These are phyloP conservation scores for Phytophthora macrochlamydospora DNA, from an alignment of 352 stramenopile species.

Conservation along the genomic window DNA sequence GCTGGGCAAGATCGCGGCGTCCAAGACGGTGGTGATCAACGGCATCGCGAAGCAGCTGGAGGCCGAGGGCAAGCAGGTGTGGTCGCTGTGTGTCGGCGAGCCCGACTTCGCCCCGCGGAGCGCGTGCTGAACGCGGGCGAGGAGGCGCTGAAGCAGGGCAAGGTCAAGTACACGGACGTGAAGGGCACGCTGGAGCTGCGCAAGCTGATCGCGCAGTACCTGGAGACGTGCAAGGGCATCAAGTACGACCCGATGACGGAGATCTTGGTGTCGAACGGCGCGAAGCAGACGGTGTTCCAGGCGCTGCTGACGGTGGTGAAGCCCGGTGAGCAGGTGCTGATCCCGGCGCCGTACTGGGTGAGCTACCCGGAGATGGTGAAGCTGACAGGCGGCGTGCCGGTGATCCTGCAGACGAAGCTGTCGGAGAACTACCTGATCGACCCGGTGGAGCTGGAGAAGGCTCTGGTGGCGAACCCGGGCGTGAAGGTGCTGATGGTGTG, in stretches of 20 bases:
- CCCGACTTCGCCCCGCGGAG: slow-evolving; percentile 94
- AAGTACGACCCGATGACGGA: slow-evolving; percentile 90
- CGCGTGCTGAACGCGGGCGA: slow-evolving; percentile 92
- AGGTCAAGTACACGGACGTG: slow-evolving; percentile 96
- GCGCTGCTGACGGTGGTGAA: slow-evolving; percentile 91
- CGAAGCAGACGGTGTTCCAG: slow-evolving; percentile 96
- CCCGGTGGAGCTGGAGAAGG: slow-evolving; percentile 69
- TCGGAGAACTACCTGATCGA: slow-evolving; percentile 93
- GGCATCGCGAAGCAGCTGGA: slow-evolving; percentile 96
- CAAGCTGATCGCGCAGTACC: slow-evolving; percentile 89
- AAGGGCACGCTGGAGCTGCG: slow-evolving; percentile 91
- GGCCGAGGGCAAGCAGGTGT: slow-evolving; percentile 91
- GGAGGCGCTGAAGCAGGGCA: slow-evolving; percentile 64
- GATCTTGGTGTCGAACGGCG: slow-evolving; percentile 96
- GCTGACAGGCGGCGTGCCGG: slow-evolving; percentile 91
- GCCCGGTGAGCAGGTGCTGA: slow-evolving; percentile 93
- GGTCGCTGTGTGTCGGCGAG: slow-evolving; percentile 95
- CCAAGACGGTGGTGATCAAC: slow-evolving; percentile 95
- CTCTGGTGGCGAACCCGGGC: slow-evolving; percentile 70
- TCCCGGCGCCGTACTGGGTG: slow-evolving; percentile 97
- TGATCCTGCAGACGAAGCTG: slow-evolving; percentile 90
- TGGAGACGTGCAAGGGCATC: slow-evolving; percentile 90
- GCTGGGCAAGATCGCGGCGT: slow-evolving; percentile 82
- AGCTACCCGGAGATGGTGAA: slow-evolving; percentile 97
- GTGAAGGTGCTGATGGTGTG: slow-evolving; percentile 94